phyloP scores from a whole-genome alignment of 371 early-diverging fungal species.

The Capillidium heterosporum region DNA sequence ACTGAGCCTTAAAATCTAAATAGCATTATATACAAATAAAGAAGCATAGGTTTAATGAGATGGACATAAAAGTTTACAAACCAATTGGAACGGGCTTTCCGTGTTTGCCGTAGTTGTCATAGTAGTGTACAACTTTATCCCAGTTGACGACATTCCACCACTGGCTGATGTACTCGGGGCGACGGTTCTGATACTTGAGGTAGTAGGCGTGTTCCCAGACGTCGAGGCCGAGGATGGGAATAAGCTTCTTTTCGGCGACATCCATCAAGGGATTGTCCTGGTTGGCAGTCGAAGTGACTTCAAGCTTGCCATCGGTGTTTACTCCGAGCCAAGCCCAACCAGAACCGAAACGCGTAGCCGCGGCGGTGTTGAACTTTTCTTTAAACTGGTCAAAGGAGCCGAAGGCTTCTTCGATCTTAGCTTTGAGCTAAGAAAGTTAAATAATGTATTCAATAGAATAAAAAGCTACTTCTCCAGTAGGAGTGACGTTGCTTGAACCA shows the following conservation, averaged over 20 bases:
- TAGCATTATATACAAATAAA: too few relatives aligned
- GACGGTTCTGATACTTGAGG: slow-evolving; percentile 19
- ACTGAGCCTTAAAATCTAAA: background rate
- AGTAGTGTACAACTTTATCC: slow-evolving; percentile 12
- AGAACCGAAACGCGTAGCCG: slow-evolving; percentile 21
- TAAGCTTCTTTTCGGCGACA: slow-evolving; percentile 1
- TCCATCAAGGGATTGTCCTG: slow-evolving; percentile 22
- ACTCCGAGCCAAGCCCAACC: slow-evolving; percentile 25
- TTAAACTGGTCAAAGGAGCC: slow-evolving; percentile 19
- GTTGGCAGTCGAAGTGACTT: slow-evolving; percentile 18
- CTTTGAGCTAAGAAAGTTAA: background rate
- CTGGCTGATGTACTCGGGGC: slow-evolving; percentile 14
- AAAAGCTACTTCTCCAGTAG: slow-evolving; percentile 4
- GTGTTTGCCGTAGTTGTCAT: slow-evolving; percentile 7
- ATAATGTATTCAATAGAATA: background rate
- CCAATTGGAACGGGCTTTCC: slow-evolving; percentile 8
- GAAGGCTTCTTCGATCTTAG: slow-evolving; percentile 11
- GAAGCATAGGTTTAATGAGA: too few relatives aligned
- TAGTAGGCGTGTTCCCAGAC: slow-evolving; percentile 40
- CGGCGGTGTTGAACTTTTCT: slow-evolving; percentile 14
- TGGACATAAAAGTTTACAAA: background rate
- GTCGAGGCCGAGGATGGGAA: slow-evolving; percentile 22
- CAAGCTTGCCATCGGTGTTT: slow-evolving; percentile 8
- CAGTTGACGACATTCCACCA: slow-evolving; percentile 31
- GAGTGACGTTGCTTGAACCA: slow-evolving; percentile 7